These are phyloP conservation scores for Pulveroboletus sp. DNA, from an alignment of 768 basidiomycete species.

Conservation along the genomic window DNA sequence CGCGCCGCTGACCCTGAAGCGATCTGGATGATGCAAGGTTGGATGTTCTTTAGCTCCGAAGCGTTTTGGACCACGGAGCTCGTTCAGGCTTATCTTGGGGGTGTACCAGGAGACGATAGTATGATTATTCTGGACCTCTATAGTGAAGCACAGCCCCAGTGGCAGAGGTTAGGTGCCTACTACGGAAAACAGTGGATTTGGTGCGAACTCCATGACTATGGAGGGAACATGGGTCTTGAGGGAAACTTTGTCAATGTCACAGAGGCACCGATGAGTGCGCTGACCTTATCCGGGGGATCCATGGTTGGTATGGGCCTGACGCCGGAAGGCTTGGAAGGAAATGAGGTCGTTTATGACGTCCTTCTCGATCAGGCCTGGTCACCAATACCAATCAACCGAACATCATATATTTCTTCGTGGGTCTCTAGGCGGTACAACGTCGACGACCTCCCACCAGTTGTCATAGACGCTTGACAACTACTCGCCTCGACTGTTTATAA, in stretches of 20 bases:
- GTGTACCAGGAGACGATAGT: constrained; percentile 32
- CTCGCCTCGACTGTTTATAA: constrained; percentile 37
- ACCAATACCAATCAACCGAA: constrained; percentile 28
- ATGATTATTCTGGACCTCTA: constrained; percentile 41
- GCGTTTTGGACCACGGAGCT: constrained; percentile 39
- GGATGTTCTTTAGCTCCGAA: constrained; percentile 36
- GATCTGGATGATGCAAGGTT: constrained; percentile 41
- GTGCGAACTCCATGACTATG: constrained; percentile 39
- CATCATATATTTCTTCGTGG: constrained; percentile 32
- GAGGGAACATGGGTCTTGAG: constrained; percentile 37
- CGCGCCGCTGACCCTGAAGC: constrained; percentile 38
- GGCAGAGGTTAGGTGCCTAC: constrained; percentile 37
- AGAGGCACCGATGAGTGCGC: constrained; percentile 29
- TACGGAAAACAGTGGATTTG: constrained; percentile 40
- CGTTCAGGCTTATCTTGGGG: constrained; percentile 37
- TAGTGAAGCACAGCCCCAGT: constrained; percentile 38
- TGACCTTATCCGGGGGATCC: constrained; percentile 26
- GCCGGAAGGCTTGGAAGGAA: constrained; percentile 40
- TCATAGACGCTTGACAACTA: constrained; percentile 33
- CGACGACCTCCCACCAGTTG: constrained; percentile 20
- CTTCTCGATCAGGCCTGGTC: constrained; percentile 42
- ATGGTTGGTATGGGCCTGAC: constrained; percentile 39
- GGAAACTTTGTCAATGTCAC: constrained; percentile 36
- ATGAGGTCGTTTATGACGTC: constrained; percentile 40
- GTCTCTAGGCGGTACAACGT: constrained; percentile 33